Base-by-base conservation (phyloP, 1,284 basidiomycete species). In the Pseudozyma hubeiensis region DNA sequence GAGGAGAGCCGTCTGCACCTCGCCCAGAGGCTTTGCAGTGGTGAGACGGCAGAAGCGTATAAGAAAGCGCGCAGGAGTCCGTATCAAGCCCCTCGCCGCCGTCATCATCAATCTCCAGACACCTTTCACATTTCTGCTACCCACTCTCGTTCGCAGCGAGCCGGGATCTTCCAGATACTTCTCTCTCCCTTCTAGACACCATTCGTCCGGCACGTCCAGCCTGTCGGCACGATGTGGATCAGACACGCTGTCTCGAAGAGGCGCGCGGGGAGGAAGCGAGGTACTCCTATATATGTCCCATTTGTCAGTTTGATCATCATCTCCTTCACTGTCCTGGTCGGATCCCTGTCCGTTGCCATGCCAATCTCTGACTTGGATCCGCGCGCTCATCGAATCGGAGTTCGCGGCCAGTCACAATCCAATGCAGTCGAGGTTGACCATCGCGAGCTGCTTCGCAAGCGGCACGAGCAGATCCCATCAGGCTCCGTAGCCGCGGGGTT, bases 391-490 rank as follows among this genome's bases (percentile, higher is more conserved):
- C 37, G 4, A 13, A 33, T 19, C 5, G 35, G 5, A 10, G 35
- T 43, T 3, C 39, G 40, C 2, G 33, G 6, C 35, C n/a, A 14
- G 4, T 29, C 41, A 13, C 48, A 35, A 14, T 44, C 43, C 17
- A 13, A 33, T 10, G 53, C 35, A 7, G 45, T 41, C 0, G 43
- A 59, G 13, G 17, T 19, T 24, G 39, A 48, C 24, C 61, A 69
- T 52, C 66, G 66, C 24, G 35, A 64, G 35, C 29, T 64, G 34
- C 56, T 69, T 29, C 40, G 54, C 53, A 54, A 64, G 40, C 47
- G 66, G 30, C 66, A 69, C 47, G 40, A 63, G 19, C 52, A 64
- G 34, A 69, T 69, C 45, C 59, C 66, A 5, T 69, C 66, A 4
- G 56, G 43, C 30, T 56, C 66, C 7, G 56, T 64, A 24, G 60